Conservation (phyloP, 495 filamentous ascomycete species). For the Neurospora sp. region DNA sequence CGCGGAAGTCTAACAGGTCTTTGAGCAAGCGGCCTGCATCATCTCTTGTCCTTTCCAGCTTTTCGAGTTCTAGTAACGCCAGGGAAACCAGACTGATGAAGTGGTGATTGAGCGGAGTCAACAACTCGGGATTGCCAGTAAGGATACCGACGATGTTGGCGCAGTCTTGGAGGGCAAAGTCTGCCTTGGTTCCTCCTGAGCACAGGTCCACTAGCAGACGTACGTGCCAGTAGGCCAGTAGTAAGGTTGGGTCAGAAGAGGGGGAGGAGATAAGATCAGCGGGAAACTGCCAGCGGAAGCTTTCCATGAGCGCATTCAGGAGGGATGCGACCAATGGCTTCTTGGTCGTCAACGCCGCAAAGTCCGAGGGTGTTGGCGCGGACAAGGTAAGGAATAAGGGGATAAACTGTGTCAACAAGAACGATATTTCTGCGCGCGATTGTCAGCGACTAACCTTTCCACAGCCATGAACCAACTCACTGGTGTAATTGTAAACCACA, state of each 20-base stretch:
- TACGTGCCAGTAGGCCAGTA: conserved; percentile 66
- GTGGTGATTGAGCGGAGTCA: conserved; percentile 63
- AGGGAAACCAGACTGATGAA: conserved; percentile 57
- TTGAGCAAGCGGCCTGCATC: conserved; percentile 23
- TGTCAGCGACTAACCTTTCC: conserved; percentile 9
- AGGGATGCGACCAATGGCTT: conserved; percentile 13
- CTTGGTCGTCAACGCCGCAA: conserved; percentile 3
- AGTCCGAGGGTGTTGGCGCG: conserved; percentile 2
- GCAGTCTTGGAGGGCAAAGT: conserved; percentile 50
- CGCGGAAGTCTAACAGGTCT: conserved; percentile 23
- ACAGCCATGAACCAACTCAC: conserved; percentile 42
- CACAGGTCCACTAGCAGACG: conserved; percentile 51
- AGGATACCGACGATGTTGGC: conserved; percentile 46
- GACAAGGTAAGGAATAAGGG: conserved; percentile 12
- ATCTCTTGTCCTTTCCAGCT: conserved; percentile 16
- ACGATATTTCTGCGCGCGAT: conserved; percentile 22
- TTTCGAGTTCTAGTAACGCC: conserved; percentile 56
- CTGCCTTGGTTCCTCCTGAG: conserved; percentile 30
- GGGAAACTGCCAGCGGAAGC: conserved; percentile 37
- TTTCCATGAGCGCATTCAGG: conserved; percentile 28
- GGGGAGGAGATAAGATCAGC: conserved; percentile 16
- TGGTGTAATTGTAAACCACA: conserved; percentile 50
- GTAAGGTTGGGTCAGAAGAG: conserved; percentile 39
- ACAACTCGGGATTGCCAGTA: conserved; percentile 43
- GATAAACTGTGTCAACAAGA: conserved; percentile 23